Evolutionary conservation across 306 rosid species (phyloP).

Genomic region (Acacia confusa): DNA sequence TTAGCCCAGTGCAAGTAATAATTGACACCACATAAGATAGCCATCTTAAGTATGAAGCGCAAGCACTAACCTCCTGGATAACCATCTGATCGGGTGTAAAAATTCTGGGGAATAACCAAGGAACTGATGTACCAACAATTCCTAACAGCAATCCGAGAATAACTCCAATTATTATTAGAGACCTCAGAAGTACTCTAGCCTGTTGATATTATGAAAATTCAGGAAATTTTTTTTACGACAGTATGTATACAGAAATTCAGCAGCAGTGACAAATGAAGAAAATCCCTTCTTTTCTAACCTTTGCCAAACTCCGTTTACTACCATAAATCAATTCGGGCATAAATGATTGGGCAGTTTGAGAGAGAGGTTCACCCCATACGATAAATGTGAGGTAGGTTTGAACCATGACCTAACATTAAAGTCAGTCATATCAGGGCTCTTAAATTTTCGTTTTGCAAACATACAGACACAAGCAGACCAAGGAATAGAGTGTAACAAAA

Average conservation of each 20-base stretch:
- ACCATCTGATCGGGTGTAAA: slow-evolving; percentile 86
- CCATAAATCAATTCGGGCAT: slow-evolving; percentile 87
- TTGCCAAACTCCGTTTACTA: slow-evolving; percentile 55
- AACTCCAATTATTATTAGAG: slow-evolving; percentile 71
- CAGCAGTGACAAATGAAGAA: background rate
- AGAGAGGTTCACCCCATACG: slow-evolving; percentile 98
- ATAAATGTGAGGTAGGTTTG: slow-evolving; percentile 76
- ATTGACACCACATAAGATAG: background rate
- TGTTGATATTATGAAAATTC: slow-evolving; percentile 37
- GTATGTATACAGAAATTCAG: background rate
- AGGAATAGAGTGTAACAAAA: slow-evolving; percentile 12
- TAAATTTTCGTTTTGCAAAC: slow-evolving; percentile 24
- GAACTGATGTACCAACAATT: slow-evolving; percentile 70
- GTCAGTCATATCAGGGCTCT: slow-evolving; percentile 30
- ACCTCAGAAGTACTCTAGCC: slow-evolving; percentile 78
- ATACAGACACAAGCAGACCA: slow-evolving; percentile 28
- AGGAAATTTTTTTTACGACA: slow-evolving; percentile 18
- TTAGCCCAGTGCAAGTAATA: background rate
- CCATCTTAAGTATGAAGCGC: slow-evolving; percentile 4
- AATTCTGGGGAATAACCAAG: slow-evolving; percentile 76
- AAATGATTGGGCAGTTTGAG: slow-evolving; percentile 96
- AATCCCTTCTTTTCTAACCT: slow-evolving; percentile 48
- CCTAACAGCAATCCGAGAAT: slow-evolving; percentile 67
- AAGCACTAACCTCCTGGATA: slow-evolving; percentile 69
- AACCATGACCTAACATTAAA: slow-evolving; percentile 73